Evolutionary conservation across 768 basidiomycete genomes (phyloP).

Genomic region (Boletus pseudopeckii): DNA sequence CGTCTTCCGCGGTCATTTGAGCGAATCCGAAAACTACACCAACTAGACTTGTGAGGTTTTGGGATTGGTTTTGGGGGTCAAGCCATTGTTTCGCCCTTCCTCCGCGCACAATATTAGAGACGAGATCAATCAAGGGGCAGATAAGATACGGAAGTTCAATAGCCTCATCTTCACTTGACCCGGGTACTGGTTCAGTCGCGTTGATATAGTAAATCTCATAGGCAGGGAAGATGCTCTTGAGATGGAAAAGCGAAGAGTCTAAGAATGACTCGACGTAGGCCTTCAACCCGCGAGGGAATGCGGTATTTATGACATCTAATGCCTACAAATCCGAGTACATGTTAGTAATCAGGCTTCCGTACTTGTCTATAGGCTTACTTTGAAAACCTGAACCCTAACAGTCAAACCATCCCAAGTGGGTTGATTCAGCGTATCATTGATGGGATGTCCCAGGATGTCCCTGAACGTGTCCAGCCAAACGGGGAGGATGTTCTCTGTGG

Average conservation of each 20-base stretch:
- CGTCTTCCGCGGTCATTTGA: conserved; percentile 90
- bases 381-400: conserved; percentile 81
- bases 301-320: conserved; percentile 71
- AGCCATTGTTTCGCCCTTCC: conserved; percentile 69
- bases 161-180: conserved; percentile 69
- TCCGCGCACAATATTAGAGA: conserved; percentile 61
- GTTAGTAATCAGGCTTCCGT: neutral
- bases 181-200: conserved; percentile 51
- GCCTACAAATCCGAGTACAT: conserved; percentile 46
- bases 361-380: conserved; percentile 43
- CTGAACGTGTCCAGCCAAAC: conserved; percentile 92
- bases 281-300: conserved; percentile 74
- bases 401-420: conserved; percentile 79
- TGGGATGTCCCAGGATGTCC: conserved; percentile 63
- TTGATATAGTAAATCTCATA: conserved; percentile 63
- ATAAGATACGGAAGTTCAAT: conserved; percentile 76
- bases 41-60: conserved; percentile 50
- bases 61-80: conserved; percentile 27
- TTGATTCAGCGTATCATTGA: conserved; percentile 54
- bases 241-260: conserved; percentile 53
- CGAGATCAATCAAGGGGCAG: conserved; percentile 77
- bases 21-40: conserved; percentile 61
- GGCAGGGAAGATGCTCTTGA: conserved; percentile 54
- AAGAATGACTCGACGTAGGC: conserved; percentile 63
- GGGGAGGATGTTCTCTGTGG: conserved; percentile 75